Evolutionary conservation across 768 basidiomycete genomes (phyloP).

Genomic region (Rhodotorula graminis): DNA sequence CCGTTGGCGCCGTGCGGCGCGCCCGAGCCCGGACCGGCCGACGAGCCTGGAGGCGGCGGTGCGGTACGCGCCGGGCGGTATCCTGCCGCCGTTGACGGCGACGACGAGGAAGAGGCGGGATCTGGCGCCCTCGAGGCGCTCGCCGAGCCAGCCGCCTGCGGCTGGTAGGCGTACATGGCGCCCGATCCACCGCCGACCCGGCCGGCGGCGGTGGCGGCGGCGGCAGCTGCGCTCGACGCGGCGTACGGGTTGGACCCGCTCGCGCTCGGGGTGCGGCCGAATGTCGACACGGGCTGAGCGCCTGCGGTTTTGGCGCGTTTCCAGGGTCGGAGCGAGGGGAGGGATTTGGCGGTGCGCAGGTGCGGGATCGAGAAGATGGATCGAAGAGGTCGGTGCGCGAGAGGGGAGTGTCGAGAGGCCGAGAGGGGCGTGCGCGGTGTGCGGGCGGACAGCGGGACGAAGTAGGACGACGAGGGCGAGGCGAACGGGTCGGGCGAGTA

Average conservation of each 20-base stretch:
- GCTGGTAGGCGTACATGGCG: constrained; percentile 3
- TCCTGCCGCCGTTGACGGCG: background rate
- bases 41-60: constrained; percentile 4
- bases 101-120: too few relatives aligned
- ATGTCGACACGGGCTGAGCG: constrained; percentile 24
- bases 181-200: constrained; percentile 1
- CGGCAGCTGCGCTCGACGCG: background rate
- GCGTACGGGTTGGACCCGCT: constrained; percentile 6
- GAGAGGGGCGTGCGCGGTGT: background rate
- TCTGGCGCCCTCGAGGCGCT: background rate
- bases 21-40: background rate
- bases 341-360: constrained; percentile 15
- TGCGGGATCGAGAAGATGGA: background rate
- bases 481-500: background rate
- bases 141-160: background rate
- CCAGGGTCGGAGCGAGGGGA: constrained; percentile 5
- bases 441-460: background rate
- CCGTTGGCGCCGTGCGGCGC: background rate
- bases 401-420: background rate
- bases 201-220: background rate
- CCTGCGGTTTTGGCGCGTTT: constrained; percentile 27
- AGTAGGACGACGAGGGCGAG: background rate
- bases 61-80: constrained; percentile 19
- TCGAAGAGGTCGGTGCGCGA: background rate
- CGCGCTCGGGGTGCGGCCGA: constrained; percentile 18